Percentiles rank a stretch among this genome's conserved stretches.
Evolutionary conservation across 164 flowering plant genomes (phyloP).

Genomic region (Saururus chinensis): DNA sequence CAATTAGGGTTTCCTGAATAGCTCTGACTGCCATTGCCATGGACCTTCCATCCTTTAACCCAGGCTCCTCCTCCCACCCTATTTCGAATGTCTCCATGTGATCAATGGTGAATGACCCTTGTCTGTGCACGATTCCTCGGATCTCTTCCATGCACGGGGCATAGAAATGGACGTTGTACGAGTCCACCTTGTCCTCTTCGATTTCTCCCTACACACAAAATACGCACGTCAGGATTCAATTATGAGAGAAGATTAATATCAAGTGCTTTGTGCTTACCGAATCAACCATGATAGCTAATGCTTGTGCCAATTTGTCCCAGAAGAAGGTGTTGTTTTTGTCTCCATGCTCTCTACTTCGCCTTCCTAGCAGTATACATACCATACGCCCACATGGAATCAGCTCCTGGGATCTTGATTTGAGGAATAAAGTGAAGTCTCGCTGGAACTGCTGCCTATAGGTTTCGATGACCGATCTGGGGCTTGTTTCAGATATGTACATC

Average conservation of each 20-base stretch:
- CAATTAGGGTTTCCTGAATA: constrained; percentile 62
- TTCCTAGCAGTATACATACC: constrained; percentile 60
- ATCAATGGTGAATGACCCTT: constrained; percentile 52
- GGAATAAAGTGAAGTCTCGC: constrained; percentile 51
- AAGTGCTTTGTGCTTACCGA: constrained; percentile 25
- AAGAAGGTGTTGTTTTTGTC: constrained; percentile 52
- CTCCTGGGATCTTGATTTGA: constrained; percentile 52
- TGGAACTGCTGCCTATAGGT: constrained; percentile 57
- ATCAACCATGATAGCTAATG: constrained; percentile 37
- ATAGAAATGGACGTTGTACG: constrained; percentile 64
- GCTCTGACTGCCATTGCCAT: constrained; percentile 66
- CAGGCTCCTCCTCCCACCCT: constrained; percentile 14
- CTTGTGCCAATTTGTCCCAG: constrained; percentile 56
- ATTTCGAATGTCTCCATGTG: constrained; percentile 42
- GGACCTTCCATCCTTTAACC: constrained; percentile 28
- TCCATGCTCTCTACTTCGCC: constrained; percentile 31
- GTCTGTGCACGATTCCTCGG: constrained; percentile 36
- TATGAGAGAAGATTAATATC: background rate
- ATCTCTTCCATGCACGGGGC: constrained; percentile 66
- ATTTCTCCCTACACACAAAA: constrained; percentile 43
- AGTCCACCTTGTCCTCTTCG: constrained; percentile 46
- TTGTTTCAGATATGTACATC: constrained; percentile 45
- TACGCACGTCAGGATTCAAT: background rate
- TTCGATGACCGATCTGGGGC: constrained; percentile 36
- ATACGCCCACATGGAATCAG: constrained; percentile 49